Base-by-base conservation (phyloP, 2,329 filamentous ascomycete genomes). In the Fusarium pilosicola region DNA sequence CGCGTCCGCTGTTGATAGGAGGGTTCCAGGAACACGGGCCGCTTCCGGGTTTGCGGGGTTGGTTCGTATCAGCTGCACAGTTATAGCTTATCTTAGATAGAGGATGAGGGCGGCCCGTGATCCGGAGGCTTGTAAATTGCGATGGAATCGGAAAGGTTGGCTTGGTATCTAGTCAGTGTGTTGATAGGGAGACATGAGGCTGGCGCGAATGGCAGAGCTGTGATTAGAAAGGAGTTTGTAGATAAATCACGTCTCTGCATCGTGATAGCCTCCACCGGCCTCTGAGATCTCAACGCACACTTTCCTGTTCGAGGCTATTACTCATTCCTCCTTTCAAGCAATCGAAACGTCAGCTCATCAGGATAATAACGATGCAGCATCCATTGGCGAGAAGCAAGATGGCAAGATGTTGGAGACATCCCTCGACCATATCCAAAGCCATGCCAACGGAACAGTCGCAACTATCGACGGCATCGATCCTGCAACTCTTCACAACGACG, bases 21-120 rank as follows among this genome's bases (percentile, higher is more conserved):
- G 9, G n/a, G 3, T 36, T 6, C n/a, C 34, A 48, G 41, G 18
- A 38, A 38, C 55, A 48, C 56, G 56, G 56, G 26, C 56, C 56
- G 56, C 42, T 48, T 59, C 56, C 56, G 56, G 3, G 56, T 49
- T 58, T 58, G 56, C 42, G 56, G 56, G 56, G 41, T 36, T 26
- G 49, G 6, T 52, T 3, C 8, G 32, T 1, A 36, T 52, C 32
- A 52, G 32, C 12, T 52, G 49, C 12, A 6, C 49, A 17, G 3
- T 4, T 32, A 2, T 12, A 26, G 32, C n/a, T 26, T 26, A 38
- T 38, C 32, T 36, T 38, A 17, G 49, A 38, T 38, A 28, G 5
- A 36, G 7, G 14, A 7, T 22, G 32, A 15, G 8, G 32, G 7
- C 49, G 49, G 49, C 3, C 51, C 51, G 51, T 22, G 14, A 0